Conservation (phyloP, 2,329 filamentous ascomycete genomes). For the Colletotrichum lupini region DNA sequence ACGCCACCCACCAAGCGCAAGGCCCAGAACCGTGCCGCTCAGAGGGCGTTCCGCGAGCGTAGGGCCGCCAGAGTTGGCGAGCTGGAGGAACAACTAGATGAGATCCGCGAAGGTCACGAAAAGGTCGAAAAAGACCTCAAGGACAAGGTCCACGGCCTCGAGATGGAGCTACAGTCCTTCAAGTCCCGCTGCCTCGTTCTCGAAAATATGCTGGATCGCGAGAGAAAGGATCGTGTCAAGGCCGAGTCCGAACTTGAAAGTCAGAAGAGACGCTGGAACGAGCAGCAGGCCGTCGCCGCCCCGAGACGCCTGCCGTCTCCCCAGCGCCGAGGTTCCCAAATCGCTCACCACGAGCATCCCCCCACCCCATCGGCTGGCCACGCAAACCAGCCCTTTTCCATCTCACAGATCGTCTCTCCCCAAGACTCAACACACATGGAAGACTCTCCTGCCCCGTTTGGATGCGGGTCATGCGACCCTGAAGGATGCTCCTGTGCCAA, state of each 20-base stretch:
- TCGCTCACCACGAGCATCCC: slow-evolving; percentile 33
- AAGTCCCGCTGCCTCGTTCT: slow-evolving; percentile 70
- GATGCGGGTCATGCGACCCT: slow-evolving; percentile 68
- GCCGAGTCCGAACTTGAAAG: slow-evolving; percentile 54
- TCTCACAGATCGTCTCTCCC: slow-evolving; percentile 68
- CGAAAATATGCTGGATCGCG: slow-evolving; percentile 71
- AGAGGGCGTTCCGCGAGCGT: slow-evolving; percentile 89
- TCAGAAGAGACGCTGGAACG: slow-evolving; percentile 35
- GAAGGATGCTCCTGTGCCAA: slow-evolving; percentile 68
- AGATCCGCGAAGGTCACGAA: slow-evolving; percentile 67
- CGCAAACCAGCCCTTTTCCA: slow-evolving; percentile 60
- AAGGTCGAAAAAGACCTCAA: slow-evolving; percentile 67
- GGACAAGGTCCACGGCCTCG: slow-evolving; percentile 68
- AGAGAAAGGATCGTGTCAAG: slow-evolving; percentile 60
- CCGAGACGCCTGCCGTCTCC: slow-evolving; percentile 40
- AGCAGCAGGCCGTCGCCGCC: slow-evolving; percentile 1
- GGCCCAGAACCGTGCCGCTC: slow-evolving; percentile 92
- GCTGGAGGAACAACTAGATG: slow-evolving; percentile 74
- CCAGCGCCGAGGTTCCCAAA: slow-evolving; percentile 21
- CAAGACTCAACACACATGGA: slow-evolving; percentile 54
- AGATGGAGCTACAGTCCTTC: slow-evolving; percentile 74
- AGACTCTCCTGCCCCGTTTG: slow-evolving; percentile 48
- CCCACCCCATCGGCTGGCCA: slow-evolving; percentile 44
- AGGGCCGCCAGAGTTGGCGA: slow-evolving; percentile 86
- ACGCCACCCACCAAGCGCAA: slow-evolving; percentile 94